A percentile compares a stretch with the other conserved stretches of the same genome.
Conservation (phyloP, 116 monocot genomes). For the Dioscorea cayenensis region DNA sequence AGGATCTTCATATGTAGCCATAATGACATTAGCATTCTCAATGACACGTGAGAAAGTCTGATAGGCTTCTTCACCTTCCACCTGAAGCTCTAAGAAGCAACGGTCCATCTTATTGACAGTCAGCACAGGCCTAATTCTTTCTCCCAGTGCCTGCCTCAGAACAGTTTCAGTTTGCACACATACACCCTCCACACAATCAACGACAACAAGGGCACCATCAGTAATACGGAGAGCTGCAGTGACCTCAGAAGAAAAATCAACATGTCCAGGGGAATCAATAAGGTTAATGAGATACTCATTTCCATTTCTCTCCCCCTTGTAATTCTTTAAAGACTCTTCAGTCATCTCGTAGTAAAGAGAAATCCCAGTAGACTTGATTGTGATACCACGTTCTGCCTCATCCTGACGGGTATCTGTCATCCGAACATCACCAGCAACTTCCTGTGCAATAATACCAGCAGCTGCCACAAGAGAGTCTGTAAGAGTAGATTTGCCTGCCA, state of each 20-base stretch:
- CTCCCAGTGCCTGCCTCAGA: slow-evolving; percentile 37
- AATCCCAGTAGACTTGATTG: slow-evolving; percentile 48
- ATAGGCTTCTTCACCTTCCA: slow-evolving; percentile 47
- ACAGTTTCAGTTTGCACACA: slow-evolving; percentile 52
- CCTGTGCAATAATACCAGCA: slow-evolving; percentile 46
- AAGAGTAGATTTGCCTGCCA: slow-evolving; percentile 43
- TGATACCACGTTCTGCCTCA: slow-evolving; percentile 45
- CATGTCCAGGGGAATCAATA: slow-evolving; percentile 44
- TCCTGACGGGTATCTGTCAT: slow-evolving; percentile 44
- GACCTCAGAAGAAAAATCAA: slow-evolving; percentile 38
- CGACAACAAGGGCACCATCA: slow-evolving; percentile 37
- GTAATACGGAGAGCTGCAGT: slow-evolving; percentile 45
- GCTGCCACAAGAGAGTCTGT: slow-evolving; percentile 49
- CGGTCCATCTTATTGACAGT: slow-evolving; percentile 52
- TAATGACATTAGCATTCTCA: slow-evolving; percentile 50
- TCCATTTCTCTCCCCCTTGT: slow-evolving; percentile 38
- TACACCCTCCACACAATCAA: slow-evolving; percentile 41
- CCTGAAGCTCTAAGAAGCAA: slow-evolving; percentile 47
- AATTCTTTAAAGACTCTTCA: slow-evolving; percentile 19
- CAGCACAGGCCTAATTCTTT: slow-evolving; percentile 43
- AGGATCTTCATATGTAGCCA: slow-evolving; percentile 44
- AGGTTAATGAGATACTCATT: slow-evolving; percentile 46
- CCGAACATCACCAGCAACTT: slow-evolving; percentile 46
- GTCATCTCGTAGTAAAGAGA: slow-evolving; percentile 41
- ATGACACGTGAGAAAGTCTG: slow-evolving; percentile 38